Evolutionary conservation across 345 rosid species (phyloP), one percentile per base, ranked within the genome.

Genomic region (Angophora floribunda): DNA sequence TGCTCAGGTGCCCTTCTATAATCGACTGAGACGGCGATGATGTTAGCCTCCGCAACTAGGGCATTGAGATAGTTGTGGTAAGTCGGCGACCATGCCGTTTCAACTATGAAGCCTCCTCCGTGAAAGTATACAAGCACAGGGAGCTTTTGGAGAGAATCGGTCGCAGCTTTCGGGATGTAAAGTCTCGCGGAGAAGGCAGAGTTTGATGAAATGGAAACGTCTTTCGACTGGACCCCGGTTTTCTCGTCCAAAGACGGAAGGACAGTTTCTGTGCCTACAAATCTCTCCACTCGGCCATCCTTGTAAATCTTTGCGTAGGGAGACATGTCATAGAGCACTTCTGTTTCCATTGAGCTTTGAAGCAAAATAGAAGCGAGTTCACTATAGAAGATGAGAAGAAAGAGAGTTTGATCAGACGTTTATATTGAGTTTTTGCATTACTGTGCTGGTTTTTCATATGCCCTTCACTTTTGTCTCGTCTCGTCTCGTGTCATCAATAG

Each of bases 1-100:
- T 91, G 91, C 88, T 97, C 98, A 6, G 96, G 98, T 32, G 95
- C 97, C 52, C 92, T 91, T 57, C 89, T 51, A 65, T 88, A 88
- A 47, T 88, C 88, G 45, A 88, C 78, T 75, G 85, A 70, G 80
- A 88, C 78, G 0, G 87, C 87, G 26, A 88, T 78, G 45, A 88
- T 85, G 65, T 88, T 86, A 16, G 90, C 85, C 85, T 51, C 63
- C n/a, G 87, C 21, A 59, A 78, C 90, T 36, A 88, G 52, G 44
- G 52, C 55, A 63, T 87, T 67, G 90, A 88, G 61, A 82, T 85
- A 86, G 50, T 75, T 49, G 49, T 86, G 85, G 30, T 90, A 90
- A 2, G 55, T 10, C 8, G 92, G 85, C 14, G 87, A 91, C 49
- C 65, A 82, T 6, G 94, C 88, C 0, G 91, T 84, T 21, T 87